Evolutionary conservation across 768 basidiomycete species (phyloP), one percentile per base, ranked within the genome.

Genomic region (Pisolithus microcarpus): DNA sequence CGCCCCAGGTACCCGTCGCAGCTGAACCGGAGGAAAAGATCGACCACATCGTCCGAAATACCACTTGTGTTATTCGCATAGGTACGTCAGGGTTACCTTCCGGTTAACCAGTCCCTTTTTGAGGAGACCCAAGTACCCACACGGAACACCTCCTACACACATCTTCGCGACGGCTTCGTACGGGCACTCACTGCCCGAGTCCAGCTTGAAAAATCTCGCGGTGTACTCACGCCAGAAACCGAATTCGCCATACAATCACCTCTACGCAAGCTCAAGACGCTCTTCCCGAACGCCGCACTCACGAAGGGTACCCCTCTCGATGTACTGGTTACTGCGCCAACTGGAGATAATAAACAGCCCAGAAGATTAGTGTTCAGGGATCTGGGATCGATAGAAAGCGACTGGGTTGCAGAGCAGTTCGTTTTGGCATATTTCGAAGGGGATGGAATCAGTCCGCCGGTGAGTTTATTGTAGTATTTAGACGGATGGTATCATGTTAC

Each of bases 91-190:
- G n/a, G 24, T 21, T 31, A 16, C 13, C 2, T 40, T 36, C 7
- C n/a, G 26, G 30, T 44, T 10, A 8, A 30, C 37, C 6, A 36
- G 15, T 37, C 11, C 34, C 18, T 5, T 34, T 11, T 15, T 34
- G 34, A 11, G 5, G 8, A 34, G 3, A 11, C 34, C 34, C 44
- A 49, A 90, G 89, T 91, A n/a, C 90, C 89, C 3, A 87, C 85
- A 2, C 78, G 90, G 9, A 75, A 75, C 34, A 91, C 90, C 1
- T 83, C 81, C 7, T 90, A 82, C 61, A 77, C 79, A 15, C 90
- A 93, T 60, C 72, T 92, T 26, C 79, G 90, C 19, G 90, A 92
- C 61, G 90, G 85, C 2, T 91, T 91, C 57, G 74, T 91, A 65
- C 79, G 90, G 40, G 78, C 87, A 15, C 65, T 93, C 43, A 80